Percentiles rank a stretch among this genome's conserved stretches.
These are phyloP conservation scores for Arxiozyma slooffiae DNA, from an alignment of 1,139 yeast genomes.

Conservation along the genomic window DNA sequence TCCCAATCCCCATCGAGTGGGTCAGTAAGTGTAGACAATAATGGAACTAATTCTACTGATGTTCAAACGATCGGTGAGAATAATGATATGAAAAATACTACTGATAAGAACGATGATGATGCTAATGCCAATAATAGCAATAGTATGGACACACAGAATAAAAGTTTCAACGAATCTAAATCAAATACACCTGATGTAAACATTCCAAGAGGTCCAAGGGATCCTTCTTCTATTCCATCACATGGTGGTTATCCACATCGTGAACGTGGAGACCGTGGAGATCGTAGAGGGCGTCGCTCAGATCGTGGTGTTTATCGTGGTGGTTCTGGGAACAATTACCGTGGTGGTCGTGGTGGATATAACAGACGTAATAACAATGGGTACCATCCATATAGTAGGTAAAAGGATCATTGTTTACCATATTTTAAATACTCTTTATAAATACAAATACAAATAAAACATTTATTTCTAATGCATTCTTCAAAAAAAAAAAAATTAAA, in stretches of 20 bases:
- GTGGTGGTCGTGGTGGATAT: constrained; percentile 21
- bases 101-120: constrained; percentile 13
- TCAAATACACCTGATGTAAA: constrained; percentile 17
- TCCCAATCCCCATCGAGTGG: constrained; percentile 1
- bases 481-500: too few species aligned
- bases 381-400: constrained; percentile 26
- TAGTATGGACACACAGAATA: constrained; percentile 11
- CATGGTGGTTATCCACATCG: constrained; percentile 12
- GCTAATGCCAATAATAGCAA: background rate
- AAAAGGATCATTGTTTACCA: constrained; percentile 2
- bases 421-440: constrained; percentile 1
- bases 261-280: constrained; percentile 15
- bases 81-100: constrained; percentile 12
- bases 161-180: constrained; percentile 4
- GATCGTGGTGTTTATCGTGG: constrained; percentile 24
- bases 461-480: background rate
- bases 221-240: constrained; percentile 16
- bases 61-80: constrained; percentile 26
- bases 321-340: constrained; percentile 4
- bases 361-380: constrained; percentile 15
- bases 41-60: constrained; percentile 1
- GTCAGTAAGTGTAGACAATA: background rate
- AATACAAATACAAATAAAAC: background rate
- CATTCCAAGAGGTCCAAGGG: constrained; percentile 34
- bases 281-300: constrained; percentile 24